A percentile compares a stretch with the other conserved stretches of the same genome.
phyloP scores from a whole-genome alignment of 306 rosid genomes.

The Cicer pinnatifidum region DNA sequence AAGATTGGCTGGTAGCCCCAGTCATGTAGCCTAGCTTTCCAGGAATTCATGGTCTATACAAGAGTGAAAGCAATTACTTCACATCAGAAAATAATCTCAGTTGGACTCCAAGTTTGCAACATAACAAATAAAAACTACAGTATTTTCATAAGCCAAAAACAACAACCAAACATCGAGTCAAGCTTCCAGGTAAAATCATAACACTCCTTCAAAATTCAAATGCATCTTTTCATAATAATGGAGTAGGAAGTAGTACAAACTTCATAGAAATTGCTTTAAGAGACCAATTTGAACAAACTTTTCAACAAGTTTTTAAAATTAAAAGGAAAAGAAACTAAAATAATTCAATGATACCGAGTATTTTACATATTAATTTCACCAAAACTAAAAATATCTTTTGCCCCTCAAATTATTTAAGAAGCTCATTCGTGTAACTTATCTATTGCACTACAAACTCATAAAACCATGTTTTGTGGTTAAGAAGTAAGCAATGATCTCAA shows the following conservation, averaged over 20 bases:
- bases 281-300: neutral
- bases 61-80: conserved; percentile 19
- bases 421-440: neutral
- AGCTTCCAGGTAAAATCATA: conserved; percentile 16
- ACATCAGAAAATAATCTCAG: conserved; percentile 20
- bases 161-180: conserved; percentile 6
- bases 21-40: conserved; percentile 73
- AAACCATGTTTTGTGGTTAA: neutral
- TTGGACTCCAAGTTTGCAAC: neutral
- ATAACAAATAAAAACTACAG: conserved; percentile 7
- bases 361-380: neutral
- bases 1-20: conserved; percentile 90
- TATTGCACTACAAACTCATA: neutral
- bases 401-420: neutral
- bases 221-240: neutral
- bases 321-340: neutral
- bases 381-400: neutral
- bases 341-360: neutral
- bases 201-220: conserved; percentile 18
- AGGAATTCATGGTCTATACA: conserved; percentile 59
- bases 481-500: neutral
- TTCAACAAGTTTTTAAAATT: neutral
- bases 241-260: neutral
- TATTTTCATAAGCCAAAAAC: conserved; percentile 23
- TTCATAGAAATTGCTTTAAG: neutral